phyloP scores from a whole-genome alignment of 2,329 filamentous ascomycete species.

The Hysterium pulicare region DNA sequence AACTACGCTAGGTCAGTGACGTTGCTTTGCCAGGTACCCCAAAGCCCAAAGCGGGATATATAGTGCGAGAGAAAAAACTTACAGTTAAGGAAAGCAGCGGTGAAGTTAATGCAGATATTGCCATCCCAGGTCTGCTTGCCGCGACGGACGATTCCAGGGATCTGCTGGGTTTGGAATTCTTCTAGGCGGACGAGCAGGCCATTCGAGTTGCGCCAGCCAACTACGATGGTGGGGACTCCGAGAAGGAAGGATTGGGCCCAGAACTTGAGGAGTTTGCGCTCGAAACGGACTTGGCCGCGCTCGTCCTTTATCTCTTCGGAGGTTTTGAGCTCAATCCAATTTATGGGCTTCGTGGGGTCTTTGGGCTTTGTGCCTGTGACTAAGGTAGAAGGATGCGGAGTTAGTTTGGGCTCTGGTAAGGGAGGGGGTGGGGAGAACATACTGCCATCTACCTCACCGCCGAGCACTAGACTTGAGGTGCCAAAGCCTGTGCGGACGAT shows the following conservation, averaged over 20 bases:
- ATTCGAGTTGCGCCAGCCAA: constrained; percentile 75
- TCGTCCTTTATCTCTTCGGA: constrained; percentile 65
- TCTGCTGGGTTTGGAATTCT: constrained; percentile 73
- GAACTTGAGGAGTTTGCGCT: constrained; percentile 88
- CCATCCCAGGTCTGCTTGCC: constrained; percentile 78
- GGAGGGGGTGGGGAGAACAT: constrained; percentile 33
- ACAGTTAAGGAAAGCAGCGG: constrained; percentile 74
- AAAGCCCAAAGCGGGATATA: constrained; percentile 16
- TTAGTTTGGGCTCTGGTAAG: neutral
- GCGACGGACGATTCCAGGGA: constrained; percentile 72
- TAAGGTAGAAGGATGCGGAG: neutral
- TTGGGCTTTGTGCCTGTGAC: constrained; percentile 67
- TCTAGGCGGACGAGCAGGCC: constrained; percentile 71
- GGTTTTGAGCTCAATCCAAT: constrained; percentile 96
- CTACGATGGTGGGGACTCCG: constrained; percentile 85
- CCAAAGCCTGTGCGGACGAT: constrained; percentile 87
- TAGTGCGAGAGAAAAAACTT: constrained; percentile 35
- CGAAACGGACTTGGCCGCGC: constrained; percentile 70
- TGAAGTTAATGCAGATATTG: constrained; percentile 90
- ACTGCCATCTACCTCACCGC: constrained; percentile 91
- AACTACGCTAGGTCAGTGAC: constrained; percentile 31
- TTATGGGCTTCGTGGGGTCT: constrained; percentile 60
- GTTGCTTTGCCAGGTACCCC: constrained; percentile 5
- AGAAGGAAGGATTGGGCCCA: constrained; percentile 97
- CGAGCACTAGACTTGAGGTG: constrained; percentile 69